Evolutionary conservation across 2,329 filamentous ascomycete genomes (phyloP), one percentile per base, ranked within the genome.

Genomic region (Sclerotinia sclerotiorum): DNA sequence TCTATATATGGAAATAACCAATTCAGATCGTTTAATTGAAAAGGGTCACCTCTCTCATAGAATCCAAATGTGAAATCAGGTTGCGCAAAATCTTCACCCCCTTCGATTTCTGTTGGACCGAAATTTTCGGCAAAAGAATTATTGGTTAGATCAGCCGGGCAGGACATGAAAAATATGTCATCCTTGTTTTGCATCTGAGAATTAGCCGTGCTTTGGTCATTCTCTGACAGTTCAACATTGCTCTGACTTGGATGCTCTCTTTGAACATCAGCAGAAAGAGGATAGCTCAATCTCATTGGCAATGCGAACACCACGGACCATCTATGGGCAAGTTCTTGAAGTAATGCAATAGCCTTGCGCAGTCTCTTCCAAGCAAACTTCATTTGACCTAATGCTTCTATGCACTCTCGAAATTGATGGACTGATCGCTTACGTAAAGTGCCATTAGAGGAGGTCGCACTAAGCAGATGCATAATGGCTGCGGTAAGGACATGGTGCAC

Each of bases 21-120:
- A 56, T n/a, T 39, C 29, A 56, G 21, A 56, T 56, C 54, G 29
- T 56, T 56, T n/a, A 56, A 56, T n/a, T 56, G 54, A 56, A 56
- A 56, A 5, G 54, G 54, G 29, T 56, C 54, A 15, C 54, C 54
- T 29, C 32, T 56, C 29, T 56, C 54, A 8, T 56, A 56, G 13
- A 56, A 35, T 15, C 54, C 54, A 21, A n/a, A 15, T 13, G 29
- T 56, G 29, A 56, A 39, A 13, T 56, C 54, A 15, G 54, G 21
- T n/a, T 35, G 21, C 19, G 10, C 29, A 15, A 56, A 56, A n/a
- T 11, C 19, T 35, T 19, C 11, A n/a, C 29, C 29, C 35, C 13
- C 29, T 1, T 35, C 35, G 8, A 35, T 55, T 55, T n/a, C 52
- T 15, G 29, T 15, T n/a, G 21, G 17, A n/a, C 1, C 10, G n/a